Evolutionary conservation across 2,329 filamentous ascomycete species (phyloP).

Genomic region (Colletotrichum nymphaeae): DNA sequence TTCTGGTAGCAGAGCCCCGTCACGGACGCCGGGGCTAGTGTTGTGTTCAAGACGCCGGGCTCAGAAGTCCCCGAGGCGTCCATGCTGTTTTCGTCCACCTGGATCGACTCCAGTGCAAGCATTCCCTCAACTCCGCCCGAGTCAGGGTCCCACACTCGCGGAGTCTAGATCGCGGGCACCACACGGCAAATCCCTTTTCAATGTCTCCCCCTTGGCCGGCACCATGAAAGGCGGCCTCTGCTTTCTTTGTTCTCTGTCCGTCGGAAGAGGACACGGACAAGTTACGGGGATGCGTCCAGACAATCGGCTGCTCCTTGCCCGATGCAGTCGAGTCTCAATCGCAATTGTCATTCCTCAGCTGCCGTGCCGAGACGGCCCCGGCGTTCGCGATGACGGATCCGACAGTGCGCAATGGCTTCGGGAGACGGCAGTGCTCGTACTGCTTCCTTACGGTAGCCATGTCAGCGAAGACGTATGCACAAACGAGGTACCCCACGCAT

Average conservation of each 20-base stretch:
- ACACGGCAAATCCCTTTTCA: conserved; percentile 29
- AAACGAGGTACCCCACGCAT: conserved; percentile 6
- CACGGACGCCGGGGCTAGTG: conserved; percentile 26
- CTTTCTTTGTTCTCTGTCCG: conserved; percentile 27
- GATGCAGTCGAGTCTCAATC: conserved; percentile 1
- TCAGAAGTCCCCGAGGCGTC: conserved; percentile 34
- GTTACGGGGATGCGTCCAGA: not conserved
- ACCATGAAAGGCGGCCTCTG: conserved; percentile 5
- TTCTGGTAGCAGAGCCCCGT: conserved; percentile 34
- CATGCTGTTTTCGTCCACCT: conserved; percentile 33
- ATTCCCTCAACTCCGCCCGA: conserved; percentile 32
- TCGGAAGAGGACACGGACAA: conserved; percentile 16
- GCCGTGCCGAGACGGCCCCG: conserved; percentile 20
- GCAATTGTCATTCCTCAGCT: not conserved
- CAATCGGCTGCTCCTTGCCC: conserved; percentile 7
- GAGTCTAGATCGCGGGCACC: conserved; percentile 35
- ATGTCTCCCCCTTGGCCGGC: conserved; percentile 9
- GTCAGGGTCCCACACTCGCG: conserved; percentile 33
- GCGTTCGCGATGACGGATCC: conserved; percentile 7
- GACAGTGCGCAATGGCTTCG: not conserved
- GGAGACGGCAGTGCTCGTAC: not conserved
- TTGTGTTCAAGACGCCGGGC: conserved; percentile 29
- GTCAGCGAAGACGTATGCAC: not conserved
- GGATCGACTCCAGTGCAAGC: conserved; percentile 31
- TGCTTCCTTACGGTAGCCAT: not conserved